Evolutionary conservation across 2,329 filamentous ascomycete species (phyloP).

Genomic region (Cladorrhinum sp.): DNA sequence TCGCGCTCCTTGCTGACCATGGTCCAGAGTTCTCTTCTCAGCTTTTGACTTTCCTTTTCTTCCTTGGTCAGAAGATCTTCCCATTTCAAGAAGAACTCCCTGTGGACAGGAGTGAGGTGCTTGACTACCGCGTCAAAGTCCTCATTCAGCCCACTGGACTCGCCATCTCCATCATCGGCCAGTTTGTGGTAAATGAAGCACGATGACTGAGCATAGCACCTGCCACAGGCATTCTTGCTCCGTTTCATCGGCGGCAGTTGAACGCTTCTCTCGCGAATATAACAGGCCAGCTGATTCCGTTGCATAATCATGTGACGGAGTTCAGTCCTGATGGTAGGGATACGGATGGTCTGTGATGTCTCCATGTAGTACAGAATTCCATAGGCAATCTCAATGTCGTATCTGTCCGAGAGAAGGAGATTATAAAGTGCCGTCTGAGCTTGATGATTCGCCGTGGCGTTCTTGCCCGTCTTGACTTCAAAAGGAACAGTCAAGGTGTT

Average conservation of each 20-base stretch:
- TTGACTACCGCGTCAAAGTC: conserved; percentile 79
- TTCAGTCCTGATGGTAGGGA: conserved; percentile 82
- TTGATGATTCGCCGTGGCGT: conserved; percentile 76
- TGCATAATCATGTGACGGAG: conserved; percentile 96
- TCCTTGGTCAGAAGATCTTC: conserved; percentile 90
- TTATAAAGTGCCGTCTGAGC: conserved; percentile 96
- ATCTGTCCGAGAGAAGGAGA: conserved; percentile 85
- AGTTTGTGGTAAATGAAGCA: conserved; percentile 95
- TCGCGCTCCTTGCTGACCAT: conserved; percentile 89
- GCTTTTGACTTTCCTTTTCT: conserved; percentile 84
- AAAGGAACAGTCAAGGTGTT: conserved; percentile 83
- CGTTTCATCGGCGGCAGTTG: conserved; percentile 84
- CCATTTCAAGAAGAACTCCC: conserved; percentile 91
- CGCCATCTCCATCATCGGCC: conserved; percentile 76
- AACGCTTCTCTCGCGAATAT: conserved; percentile 74
- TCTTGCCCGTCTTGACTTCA: conserved; percentile 92
- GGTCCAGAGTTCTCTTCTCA: conserved; percentile 89
- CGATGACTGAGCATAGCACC: conserved; percentile 84
- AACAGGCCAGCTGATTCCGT: conserved; percentile 83
- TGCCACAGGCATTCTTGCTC: conserved; percentile 75
- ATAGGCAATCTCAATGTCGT: conserved; percentile 86
- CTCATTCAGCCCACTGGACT: conserved; percentile 74
- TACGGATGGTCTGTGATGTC: conserved; percentile 77
- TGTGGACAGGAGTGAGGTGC: conserved; percentile 71
- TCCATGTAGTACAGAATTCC: conserved; percentile 96